Conservation (phyloP, 352 stramenopile genomes). For the Globisporangium nodosum region DNA sequence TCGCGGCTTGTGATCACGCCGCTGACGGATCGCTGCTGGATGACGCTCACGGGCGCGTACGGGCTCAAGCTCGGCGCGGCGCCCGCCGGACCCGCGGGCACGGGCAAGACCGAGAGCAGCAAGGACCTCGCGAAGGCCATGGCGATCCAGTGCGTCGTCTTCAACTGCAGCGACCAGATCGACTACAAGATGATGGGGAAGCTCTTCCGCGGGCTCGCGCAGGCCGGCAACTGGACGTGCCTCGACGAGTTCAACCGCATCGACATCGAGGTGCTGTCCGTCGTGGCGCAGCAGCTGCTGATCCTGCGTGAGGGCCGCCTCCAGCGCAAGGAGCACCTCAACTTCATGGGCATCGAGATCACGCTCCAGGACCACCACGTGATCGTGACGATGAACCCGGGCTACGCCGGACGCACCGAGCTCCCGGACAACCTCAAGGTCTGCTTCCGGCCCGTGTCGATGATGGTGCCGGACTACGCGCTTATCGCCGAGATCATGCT, state of each 20-base stretch:
- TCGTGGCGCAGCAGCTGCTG: conserved; percentile 90
- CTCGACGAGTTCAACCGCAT: conserved; percentile 96
- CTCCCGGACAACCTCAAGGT: conserved; percentile 97
- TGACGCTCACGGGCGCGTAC: conserved; percentile 93
- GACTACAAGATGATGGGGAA: conserved; percentile 98
- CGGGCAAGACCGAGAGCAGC: conserved; percentile 95
- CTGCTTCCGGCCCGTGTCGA: conserved; percentile 94
- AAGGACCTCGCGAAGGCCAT: conserved; percentile 95
- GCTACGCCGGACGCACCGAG: conserved; percentile 93
- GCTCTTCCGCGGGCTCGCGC: conserved; percentile 91
- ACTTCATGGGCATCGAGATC: conserved; percentile 97
- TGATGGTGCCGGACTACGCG: conserved; percentile 95
- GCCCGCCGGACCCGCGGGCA: conserved; percentile 91
- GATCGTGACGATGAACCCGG: conserved; percentile 98
- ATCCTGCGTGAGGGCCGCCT: conserved; percentile 72
- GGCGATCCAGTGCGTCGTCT: conserved; percentile 93
- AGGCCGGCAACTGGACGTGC: conserved; percentile 87
- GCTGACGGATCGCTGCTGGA: conserved; percentile 93
- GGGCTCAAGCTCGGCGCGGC: conserved; percentile 91
- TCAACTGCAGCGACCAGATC: conserved; percentile 95
- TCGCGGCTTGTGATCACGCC: conserved; percentile 84
- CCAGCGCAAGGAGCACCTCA: conserved; percentile 87
- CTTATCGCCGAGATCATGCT: conserved; percentile 97
- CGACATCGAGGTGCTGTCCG: conserved; percentile 91
- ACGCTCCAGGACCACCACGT: conserved; percentile 95